Evolutionary conservation across 2,329 filamentous ascomycete genomes (phyloP), one percentile per base, ranked within the genome.

Genomic region (Fusarium sp.): DNA sequence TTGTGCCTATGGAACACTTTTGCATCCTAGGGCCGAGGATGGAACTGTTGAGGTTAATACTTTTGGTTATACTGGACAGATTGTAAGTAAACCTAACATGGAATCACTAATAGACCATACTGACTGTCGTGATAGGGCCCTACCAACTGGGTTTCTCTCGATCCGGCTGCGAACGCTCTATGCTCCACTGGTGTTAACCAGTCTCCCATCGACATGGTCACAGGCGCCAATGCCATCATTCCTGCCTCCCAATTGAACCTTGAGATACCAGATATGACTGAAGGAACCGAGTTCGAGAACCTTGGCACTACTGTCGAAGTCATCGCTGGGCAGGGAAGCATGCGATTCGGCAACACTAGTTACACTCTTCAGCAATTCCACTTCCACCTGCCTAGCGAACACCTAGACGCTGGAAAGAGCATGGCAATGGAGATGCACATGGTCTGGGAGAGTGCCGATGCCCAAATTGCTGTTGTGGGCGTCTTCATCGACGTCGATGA

Each of bases 361-460:
- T 87, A 82, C 74, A 74, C 68, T 1, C 79, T 88, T 18, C 77
- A 78, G 37, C 86, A 89, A 71, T 88, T 88, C 78, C 87, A 89
- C 75, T 86, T 89, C 77, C 87, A 89, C 74, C 84, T 85, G 0
- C 86, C 87, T 1, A 85, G 84, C 44, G 87, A 89, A 78, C 87
- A 89, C 69, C 81, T 83, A 34, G 78, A 88, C 72, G 69, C 80
- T 75, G 75, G 81, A 28, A 70, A 67, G 9, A 77, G 74, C 37
- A 69, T 68, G 54, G 72, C 75, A 9, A 76, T 76, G 76, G 67
- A 79, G 72, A 70, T 73, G 65, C 74, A 77, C 49, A 74, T 77
- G 70, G 76, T 77, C 20, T 77, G 75, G 73, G 53, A 74, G 45
- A 70, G 70, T 2, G 59, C 49, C 0, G 69, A 58, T 8, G 42